Conservation (phyloP, 2,329 filamentous ascomycete species). For the Aspergillus thermomutatus region DNA sequence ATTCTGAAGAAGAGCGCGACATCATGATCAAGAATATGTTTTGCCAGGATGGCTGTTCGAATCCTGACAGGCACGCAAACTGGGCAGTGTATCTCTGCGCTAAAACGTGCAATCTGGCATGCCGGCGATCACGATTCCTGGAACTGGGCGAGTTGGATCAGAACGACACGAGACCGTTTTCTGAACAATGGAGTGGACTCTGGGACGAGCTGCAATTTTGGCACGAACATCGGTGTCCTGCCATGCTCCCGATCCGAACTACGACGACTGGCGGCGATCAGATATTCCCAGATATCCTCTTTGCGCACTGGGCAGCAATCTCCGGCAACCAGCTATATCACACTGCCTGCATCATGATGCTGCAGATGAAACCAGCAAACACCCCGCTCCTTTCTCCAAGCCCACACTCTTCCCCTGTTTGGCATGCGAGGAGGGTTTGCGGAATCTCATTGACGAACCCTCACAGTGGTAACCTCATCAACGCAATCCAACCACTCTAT, state of each 20-base stretch:
- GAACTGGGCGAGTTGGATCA: constrained; percentile 46
- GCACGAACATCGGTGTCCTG: constrained; percentile 44
- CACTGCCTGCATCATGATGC: constrained; percentile 51
- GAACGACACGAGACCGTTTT: constrained; percentile 37
- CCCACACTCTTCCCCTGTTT: constrained; percentile 43
- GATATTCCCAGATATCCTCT: constrained; percentile 52
- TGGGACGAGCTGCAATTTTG: constrained; percentile 52
- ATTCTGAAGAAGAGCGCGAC: constrained; percentile 25
- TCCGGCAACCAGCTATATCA: constrained; percentile 56
- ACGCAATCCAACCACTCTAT: constrained; percentile 56
- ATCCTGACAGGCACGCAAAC: constrained; percentile 56
- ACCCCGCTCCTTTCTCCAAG: constrained; percentile 16
- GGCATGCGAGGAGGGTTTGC: constrained; percentile 54
- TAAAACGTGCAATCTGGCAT: constrained; percentile 49
- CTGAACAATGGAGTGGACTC: constrained; percentile 43
- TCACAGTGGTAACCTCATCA: constrained; percentile 53
- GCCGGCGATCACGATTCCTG: constrained; percentile 45
- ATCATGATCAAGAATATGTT: constrained; percentile 19
- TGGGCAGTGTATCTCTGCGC: constrained; percentile 57
- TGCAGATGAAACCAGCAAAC: constrained; percentile 41
- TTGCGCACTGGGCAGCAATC: constrained; percentile 52
- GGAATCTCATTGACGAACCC: constrained; percentile 55
- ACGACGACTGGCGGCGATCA: constrained; percentile 32
- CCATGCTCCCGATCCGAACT: constrained; percentile 46
- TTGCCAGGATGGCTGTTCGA: constrained; percentile 14